Evolutionary conservation across 495 filamentous ascomycete species (phyloP).

Genomic region (Hypoxylon lenormandii): DNA sequence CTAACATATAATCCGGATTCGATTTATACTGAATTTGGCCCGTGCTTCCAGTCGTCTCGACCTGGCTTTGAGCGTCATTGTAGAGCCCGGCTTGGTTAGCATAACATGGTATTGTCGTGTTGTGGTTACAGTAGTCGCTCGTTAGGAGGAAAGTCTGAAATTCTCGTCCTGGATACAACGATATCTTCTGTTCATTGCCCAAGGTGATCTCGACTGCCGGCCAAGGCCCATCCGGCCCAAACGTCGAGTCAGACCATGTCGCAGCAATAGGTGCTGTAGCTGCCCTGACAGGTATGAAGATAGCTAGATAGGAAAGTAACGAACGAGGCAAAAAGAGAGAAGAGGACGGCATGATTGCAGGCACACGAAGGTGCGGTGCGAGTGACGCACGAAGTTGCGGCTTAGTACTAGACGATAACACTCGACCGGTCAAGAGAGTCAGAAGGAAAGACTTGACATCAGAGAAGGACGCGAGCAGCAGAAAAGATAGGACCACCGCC

Average conservation of each 20-base stretch:
- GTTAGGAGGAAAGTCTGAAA: slow-evolving; percentile 47
- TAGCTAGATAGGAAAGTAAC: slow-evolving; percentile 44
- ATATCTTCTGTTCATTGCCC: slow-evolving; percentile 49
- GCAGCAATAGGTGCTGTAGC: slow-evolving; percentile 35
- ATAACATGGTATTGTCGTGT: slow-evolving; percentile 40
- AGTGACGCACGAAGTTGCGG: slow-evolving; percentile 23
- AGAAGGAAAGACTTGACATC: slow-evolving; percentile 27
- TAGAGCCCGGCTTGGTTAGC: slow-evolving; percentile 45
- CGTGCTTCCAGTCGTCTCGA: slow-evolving; percentile 45
- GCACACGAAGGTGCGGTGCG: slow-evolving; percentile 25
- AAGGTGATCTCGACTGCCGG: slow-evolving; percentile 51
- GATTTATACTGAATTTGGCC: slow-evolving; percentile 36
- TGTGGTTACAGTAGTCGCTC: slow-evolving; percentile 49
- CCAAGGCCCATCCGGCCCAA: slow-evolving; percentile 57
- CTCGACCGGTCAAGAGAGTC: slow-evolving; percentile 27
- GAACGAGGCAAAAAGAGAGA: slow-evolving; percentile 42
- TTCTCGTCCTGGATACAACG: slow-evolving; percentile 52
- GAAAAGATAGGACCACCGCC: slow-evolving; percentile 28
- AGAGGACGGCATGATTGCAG: slow-evolving; percentile 39
- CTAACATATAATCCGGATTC: slow-evolving; percentile 41
- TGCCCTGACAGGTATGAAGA: slow-evolving; percentile 32
- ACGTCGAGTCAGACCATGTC: slow-evolving; percentile 47
- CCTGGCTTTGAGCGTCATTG: slow-evolving; percentile 42
- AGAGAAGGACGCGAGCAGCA: slow-evolving; percentile 28
- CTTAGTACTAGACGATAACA: slow-evolving; percentile 22